Conservation (phyloP, 768 basidiomycete genomes). For the Boletus bicolor region DNA sequence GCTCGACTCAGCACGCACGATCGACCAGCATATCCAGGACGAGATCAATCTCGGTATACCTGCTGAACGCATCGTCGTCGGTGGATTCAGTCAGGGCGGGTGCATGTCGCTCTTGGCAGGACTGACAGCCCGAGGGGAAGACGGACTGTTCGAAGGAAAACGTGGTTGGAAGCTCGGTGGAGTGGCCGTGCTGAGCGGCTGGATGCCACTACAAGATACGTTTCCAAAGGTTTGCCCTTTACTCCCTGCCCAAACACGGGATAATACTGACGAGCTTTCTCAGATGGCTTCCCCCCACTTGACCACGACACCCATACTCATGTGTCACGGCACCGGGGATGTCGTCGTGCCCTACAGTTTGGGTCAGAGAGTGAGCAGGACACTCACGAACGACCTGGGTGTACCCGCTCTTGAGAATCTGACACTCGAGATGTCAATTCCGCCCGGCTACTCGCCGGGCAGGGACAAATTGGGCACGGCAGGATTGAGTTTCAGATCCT, state of each 20-base stretch:
- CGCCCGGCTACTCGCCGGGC: constrained; percentile 17
- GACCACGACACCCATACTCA: constrained; percentile 70
- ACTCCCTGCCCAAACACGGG: neutral
- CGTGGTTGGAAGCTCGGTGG: constrained; percentile 66
- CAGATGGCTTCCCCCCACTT: constrained; percentile 65
- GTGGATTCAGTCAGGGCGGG: constrained; percentile 87
- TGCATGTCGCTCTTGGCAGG: constrained; percentile 74
- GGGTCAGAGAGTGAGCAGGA: constrained; percentile 52
- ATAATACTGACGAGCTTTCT: constrained; percentile 7
- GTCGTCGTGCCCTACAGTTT: constrained; percentile 62
- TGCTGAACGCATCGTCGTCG: constrained; percentile 71
- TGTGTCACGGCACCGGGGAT: constrained; percentile 81
- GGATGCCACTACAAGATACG: constrained; percentile 66
- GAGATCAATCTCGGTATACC: constrained; percentile 74
- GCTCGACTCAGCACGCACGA: constrained; percentile 54
- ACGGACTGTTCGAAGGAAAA: constrained; percentile 28
- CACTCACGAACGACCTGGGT: constrained; percentile 52
- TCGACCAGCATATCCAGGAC: constrained; percentile 67
- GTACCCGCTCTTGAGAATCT: constrained; percentile 39
- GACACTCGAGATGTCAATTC: constrained; percentile 32
- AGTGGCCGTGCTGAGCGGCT: constrained; percentile 70
- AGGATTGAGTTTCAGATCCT: constrained; percentile 67
- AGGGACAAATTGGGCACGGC: constrained; percentile 20
- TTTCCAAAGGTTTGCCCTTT: constrained; percentile 58
- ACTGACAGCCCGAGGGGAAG: constrained; percentile 35